Evolutionary conservation across 2,329 filamentous ascomycete species (phyloP).

Genomic region (Ceratocystis colombiana): DNA sequence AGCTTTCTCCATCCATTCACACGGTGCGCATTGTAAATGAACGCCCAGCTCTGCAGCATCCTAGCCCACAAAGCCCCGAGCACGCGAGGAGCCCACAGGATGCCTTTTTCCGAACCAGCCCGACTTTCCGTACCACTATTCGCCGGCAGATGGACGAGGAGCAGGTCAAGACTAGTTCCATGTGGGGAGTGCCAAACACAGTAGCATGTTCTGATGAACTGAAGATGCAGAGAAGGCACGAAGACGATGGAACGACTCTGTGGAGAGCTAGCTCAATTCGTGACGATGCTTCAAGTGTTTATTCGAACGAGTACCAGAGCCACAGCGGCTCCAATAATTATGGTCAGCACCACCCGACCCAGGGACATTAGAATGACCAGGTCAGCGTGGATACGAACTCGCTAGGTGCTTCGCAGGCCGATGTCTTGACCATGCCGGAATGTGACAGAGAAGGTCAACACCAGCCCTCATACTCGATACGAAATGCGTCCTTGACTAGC

Average conservation of each 20-base stretch:
- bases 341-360: conserved; percentile 11
- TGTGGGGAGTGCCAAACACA: not conserved
- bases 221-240: not conserved
- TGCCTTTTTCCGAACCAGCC: conserved; percentile 24
- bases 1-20: conserved; percentile 22
- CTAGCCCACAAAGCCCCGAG: conserved; percentile 24
- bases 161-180: conserved; percentile 1
- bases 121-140: conserved; percentile 21
- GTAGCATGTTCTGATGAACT: not conserved
- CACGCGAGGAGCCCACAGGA: conserved; percentile 16
- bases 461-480: not conserved
- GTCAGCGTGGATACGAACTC: not conserved
- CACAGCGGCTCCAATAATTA: not conserved
- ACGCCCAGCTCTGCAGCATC: conserved; percentile 22
- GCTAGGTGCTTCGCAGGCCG: not conserved
- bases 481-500: conserved; percentile 18
- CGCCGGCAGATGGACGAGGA: conserved; percentile 23
- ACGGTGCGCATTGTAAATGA: conserved; percentile 24
- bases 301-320: conserved; percentile 16
- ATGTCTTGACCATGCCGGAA: not conserved
- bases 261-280: conserved; percentile 16
- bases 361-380: conserved; percentile 16
- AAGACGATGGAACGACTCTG: conserved; percentile 11
- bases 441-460: not conserved
- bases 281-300: conserved; percentile 20